Evolutionary conservation across 2,329 filamentous ascomycete species (phyloP).

Genomic region (Leptographium wingfieldii): DNA sequence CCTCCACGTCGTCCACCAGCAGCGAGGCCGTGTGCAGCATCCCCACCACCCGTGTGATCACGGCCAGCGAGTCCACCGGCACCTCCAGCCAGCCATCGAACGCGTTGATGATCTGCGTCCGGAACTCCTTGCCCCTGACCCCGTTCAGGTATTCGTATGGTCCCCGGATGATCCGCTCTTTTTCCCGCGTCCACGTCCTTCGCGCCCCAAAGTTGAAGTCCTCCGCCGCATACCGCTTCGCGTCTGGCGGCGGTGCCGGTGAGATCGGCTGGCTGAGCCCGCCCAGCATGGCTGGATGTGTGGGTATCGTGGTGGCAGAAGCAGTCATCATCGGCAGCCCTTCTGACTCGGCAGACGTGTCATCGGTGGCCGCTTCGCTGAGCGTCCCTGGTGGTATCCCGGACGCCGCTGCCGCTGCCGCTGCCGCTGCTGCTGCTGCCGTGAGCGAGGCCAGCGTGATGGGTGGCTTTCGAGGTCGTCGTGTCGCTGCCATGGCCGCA

Average conservation of each 20-base stretch:
- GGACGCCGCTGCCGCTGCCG: conserved; percentile 10
- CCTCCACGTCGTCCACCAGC: conserved; percentile 80
- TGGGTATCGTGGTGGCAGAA: background rate
- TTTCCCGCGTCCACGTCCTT: conserved; percentile 55
- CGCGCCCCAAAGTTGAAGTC: conserved; percentile 39
- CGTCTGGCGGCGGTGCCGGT: conserved; percentile 30
- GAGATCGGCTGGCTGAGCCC: background rate
- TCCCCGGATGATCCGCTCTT: conserved; percentile 64
- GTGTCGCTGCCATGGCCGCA: conserved; percentile 4
- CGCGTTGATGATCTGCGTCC: conserved; percentile 63
- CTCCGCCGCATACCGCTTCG: conserved; percentile 39
- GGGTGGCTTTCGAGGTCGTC: conserved; percentile 19
- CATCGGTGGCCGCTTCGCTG: background rate
- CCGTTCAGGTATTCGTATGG: conserved; percentile 71
- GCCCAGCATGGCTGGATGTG: background rate
- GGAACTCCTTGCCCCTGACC: conserved; percentile 76
- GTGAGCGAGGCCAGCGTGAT: conserved; percentile 11
- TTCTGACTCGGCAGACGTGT: background rate
- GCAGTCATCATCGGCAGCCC: background rate
- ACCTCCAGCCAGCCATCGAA: conserved; percentile 76
- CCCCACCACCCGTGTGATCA: conserved; percentile 68
- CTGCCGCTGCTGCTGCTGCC: background rate
- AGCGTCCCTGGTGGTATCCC: background rate
- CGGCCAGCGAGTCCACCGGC: conserved; percentile 51
- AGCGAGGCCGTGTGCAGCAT: conserved; percentile 81